A percentile compares a stretch with the other conserved stretches of the same genome.
These are phyloP conservation scores for Adansonia rubrostipa DNA, from an alignment of 441 rosid species.

Conservation along the genomic window DNA sequence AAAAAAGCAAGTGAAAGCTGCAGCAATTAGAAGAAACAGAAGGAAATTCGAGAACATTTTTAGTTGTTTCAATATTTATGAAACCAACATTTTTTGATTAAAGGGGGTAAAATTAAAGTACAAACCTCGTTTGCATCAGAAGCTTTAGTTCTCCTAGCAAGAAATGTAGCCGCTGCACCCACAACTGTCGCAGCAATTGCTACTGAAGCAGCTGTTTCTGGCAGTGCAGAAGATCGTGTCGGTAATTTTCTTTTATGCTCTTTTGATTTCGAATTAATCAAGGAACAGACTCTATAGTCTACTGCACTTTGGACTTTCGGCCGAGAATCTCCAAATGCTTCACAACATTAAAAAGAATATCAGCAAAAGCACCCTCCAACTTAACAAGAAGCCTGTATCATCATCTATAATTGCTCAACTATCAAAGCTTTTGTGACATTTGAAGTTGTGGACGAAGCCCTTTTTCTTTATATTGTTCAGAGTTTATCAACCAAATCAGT, in stretches of 20 bases:
- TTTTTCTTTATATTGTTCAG: not conserved
- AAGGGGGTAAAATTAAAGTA: not conserved
- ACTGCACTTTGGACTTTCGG: slow-evolving; percentile 19
- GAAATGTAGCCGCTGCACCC: slow-evolving; percentile 83
- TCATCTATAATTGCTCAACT: slow-evolving; percentile 8
- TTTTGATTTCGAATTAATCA: slow-evolving; percentile 33
- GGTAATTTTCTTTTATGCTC: slow-evolving; percentile 37
- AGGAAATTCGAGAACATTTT: not conserved
- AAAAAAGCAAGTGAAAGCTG: not conserved
- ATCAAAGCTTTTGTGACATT: not conserved
- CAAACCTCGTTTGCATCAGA: slow-evolving; percentile 57
- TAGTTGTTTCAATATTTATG: not conserved
- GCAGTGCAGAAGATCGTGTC: slow-evolving; percentile 44
- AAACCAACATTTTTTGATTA: not conserved
- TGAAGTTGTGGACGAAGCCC: not conserved
- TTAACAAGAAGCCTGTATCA: not conserved
- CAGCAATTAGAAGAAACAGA: not conserved
- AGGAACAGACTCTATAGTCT: slow-evolving; percentile 29
- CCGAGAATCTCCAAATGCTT: slow-evolving; percentile 45
- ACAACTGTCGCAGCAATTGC: slow-evolving; percentile 78
- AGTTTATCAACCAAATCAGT: not conserved
- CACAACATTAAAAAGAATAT: slow-evolving; percentile 36
- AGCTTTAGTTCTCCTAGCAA: slow-evolving; percentile 59
- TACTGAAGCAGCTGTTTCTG: slow-evolving; percentile 77
- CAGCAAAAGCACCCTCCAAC: slow-evolving; percentile 13